These are phyloP conservation scores for Metschnikowia lochheadii DNA, from an alignment of 805 yeast genomes.

Conservation along the genomic window DNA sequence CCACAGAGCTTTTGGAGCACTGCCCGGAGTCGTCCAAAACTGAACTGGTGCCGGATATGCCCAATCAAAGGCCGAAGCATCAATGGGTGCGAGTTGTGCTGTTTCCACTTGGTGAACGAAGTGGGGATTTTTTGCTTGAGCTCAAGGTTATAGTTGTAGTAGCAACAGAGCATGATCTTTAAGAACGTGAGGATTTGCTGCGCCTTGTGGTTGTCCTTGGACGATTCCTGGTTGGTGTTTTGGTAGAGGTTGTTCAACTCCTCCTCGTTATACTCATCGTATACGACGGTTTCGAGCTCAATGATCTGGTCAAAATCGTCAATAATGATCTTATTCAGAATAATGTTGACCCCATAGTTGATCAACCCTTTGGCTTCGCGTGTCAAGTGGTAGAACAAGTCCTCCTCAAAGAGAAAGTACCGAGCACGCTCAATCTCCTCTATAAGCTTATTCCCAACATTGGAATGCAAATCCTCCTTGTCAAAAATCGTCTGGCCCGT, in stretches of 20 bases:
- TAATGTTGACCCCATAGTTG: conserved; percentile 63
- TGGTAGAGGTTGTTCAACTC: conserved; percentile 28
- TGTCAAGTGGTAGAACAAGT: conserved; percentile 70
- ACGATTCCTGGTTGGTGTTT: conserved; percentile 27
- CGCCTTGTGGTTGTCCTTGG: conserved; percentile 41
- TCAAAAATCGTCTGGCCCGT: conserved; percentile 53
- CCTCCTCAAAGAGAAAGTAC: conserved; percentile 80
- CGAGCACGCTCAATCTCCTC: conserved; percentile 64
- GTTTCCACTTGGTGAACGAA: conserved; percentile 43
- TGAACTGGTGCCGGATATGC: conserved; percentile 50
- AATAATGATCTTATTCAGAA: conserved; percentile 59
- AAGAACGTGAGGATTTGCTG: conserved; percentile 50
- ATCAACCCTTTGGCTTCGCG: conserved; percentile 71
- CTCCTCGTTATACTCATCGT: conserved; percentile 38
- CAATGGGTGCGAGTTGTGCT: conserved; percentile 39
- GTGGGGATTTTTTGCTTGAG: conserved; percentile 46
- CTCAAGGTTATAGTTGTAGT: conserved; percentile 45
- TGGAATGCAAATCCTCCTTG: conserved; percentile 7
- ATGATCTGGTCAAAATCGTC: conserved; percentile 63
- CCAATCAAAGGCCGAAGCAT: conserved; percentile 57
- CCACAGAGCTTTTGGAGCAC: conserved; percentile 25
- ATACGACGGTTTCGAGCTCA: conserved; percentile 63
- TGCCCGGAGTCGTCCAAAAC: conserved; percentile 26
- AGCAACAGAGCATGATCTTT: conserved; percentile 58
- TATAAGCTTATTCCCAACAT: conserved; percentile 26